These are phyloP conservation scores for Nymphaea colorata DNA, from an alignment of 164 flowering plant genomes.

Conservation along the genomic window DNA sequence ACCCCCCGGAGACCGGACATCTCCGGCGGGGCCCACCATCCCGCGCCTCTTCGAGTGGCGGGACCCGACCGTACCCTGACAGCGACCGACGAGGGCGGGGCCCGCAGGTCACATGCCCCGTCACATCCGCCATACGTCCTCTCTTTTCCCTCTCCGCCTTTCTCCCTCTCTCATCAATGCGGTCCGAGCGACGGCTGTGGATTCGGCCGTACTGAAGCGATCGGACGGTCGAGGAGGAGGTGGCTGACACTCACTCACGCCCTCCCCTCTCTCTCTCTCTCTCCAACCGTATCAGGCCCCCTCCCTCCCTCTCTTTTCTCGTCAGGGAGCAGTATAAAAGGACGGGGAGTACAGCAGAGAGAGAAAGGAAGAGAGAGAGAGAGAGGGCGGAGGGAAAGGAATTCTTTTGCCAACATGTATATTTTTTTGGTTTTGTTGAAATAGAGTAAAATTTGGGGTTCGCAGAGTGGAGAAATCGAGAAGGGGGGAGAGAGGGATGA, in stretches of 20 bases:
- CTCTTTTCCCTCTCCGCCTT: slow-evolving; percentile 14
- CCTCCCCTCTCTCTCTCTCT: neutral
- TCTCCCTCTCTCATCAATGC: slow-evolving; percentile 13
- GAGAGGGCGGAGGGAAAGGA: neutral
- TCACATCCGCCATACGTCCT: slow-evolving; percentile 21
- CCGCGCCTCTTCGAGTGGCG: neutral
- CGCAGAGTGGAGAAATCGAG: neutral
- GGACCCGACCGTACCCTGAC: slow-evolving; percentile 39
- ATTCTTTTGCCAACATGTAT: neutral
- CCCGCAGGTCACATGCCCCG: slow-evolving; percentile 42
- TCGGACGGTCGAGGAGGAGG: neutral
- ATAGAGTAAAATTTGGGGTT: neutral
- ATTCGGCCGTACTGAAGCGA: slow-evolving; percentile 7
- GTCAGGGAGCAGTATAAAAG: slow-evolving; percentile 10
- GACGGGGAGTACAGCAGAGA: neutral
- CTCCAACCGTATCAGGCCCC: slow-evolving; percentile 5
- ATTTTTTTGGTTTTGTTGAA: too few species aligned
- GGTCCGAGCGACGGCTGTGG: slow-evolving; percentile 20
- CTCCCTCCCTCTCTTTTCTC: neutral
- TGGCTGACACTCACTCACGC: neutral
- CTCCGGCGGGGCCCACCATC: neutral
- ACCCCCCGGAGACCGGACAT: neutral
- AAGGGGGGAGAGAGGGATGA: slow-evolving; percentile 7
- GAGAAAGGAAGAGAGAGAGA: neutral
- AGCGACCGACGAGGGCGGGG: slow-evolving; percentile 37